Percentiles rank a stretch among this genome's conserved stretches.
Conservation (phyloP, 495 filamentous ascomycete genomes). For the Parathielavia appendiculata region DNA sequence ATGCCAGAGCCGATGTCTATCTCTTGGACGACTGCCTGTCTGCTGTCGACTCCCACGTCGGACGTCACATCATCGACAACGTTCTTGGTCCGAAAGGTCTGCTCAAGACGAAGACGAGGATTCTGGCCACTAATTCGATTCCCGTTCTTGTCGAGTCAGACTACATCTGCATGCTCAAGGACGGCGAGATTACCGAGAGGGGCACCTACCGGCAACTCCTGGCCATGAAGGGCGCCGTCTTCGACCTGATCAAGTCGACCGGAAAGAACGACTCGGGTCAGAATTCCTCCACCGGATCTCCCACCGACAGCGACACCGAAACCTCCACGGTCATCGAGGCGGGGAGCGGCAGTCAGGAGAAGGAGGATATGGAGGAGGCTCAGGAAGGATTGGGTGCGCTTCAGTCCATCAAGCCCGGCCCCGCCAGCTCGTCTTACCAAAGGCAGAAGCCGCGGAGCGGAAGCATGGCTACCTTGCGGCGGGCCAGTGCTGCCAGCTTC, state of each 20-base stretch:
- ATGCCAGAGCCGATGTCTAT: conserved; percentile 95
- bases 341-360: conserved; percentile 40
- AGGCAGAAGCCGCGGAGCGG: conserved; percentile 52
- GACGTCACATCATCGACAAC: conserved; percentile 86
- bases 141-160: conserved; percentile 80
- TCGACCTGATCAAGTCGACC: conserved; percentile 75
- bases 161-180: conserved; percentile 75
- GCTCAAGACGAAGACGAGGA: conserved; percentile 78
- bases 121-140: conserved; percentile 95
- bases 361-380: conserved; percentile 63
- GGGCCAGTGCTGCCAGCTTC: conserved; percentile 89
- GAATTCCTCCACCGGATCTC: conserved; percentile 28
- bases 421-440: conserved; percentile 28
- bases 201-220: conserved; percentile 87
- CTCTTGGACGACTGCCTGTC: conserved; percentile 91
- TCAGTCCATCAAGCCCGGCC: conserved; percentile 60
- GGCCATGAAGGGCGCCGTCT: conserved; percentile 88
- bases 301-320: conserved; percentile 50
- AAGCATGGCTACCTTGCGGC: conserved; percentile 72
- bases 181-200: conserved; percentile 77
- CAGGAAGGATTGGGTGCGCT: conserved; percentile 65
- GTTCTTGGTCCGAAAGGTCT: conserved; percentile 85
- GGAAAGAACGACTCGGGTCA: conserved; percentile 47
- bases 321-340: conserved; percentile 56
- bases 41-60: conserved; percentile 96